phyloP scores from a whole-genome alignment of 371 early-diverging fungal genomes.

The Mortierella sp. region DNA sequence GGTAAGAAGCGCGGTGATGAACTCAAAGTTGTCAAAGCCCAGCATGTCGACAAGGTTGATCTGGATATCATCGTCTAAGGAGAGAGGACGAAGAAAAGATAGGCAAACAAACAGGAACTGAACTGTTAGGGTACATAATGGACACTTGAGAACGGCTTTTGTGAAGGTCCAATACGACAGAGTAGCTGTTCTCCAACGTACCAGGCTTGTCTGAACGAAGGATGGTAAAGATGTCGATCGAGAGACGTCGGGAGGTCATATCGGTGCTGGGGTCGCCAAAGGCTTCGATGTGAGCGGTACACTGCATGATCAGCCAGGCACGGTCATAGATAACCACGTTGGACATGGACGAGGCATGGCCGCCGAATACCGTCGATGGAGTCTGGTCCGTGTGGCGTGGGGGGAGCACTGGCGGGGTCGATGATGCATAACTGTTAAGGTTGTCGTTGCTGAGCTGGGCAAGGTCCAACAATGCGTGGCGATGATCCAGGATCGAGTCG shows the following conservation, averaged over 20 bases:
- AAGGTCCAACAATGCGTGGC: slow-evolving; percentile 12
- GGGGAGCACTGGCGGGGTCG: slow-evolving; percentile 26
- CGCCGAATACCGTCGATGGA: background rate
- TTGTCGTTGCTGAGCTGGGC: slow-evolving; percentile 12
- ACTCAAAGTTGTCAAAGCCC: slow-evolving; percentile 82
- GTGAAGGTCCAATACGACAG: background rate
- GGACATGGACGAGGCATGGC: slow-evolving; percentile 19
- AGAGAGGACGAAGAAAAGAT: background rate
- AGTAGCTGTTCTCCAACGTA: slow-evolving; percentile 6
- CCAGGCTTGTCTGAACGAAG: slow-evolving; percentile 50
- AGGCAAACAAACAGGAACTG: background rate
- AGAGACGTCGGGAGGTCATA: slow-evolving; percentile 44
- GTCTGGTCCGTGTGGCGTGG: slow-evolving; percentile 10
- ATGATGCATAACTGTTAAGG: slow-evolving; percentile 16
- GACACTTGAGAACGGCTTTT: background rate
- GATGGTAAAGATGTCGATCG: slow-evolving; percentile 53
- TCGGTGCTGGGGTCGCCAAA: slow-evolving; percentile 39
- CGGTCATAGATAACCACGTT: slow-evolving; percentile 31
- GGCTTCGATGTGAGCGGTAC: slow-evolving; percentile 27
- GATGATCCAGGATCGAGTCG: slow-evolving; percentile 27
- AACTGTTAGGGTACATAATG: no score
- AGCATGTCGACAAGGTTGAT: slow-evolving; percentile 77
- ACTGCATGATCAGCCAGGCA: slow-evolving; percentile 50
- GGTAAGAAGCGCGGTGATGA: slow-evolving; percentile 68
- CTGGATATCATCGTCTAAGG: slow-evolving; percentile 73